phyloP scores from a whole-genome alignment of 2,329 filamentous ascomycete genomes.

The Fusarium incarnatum region DNA sequence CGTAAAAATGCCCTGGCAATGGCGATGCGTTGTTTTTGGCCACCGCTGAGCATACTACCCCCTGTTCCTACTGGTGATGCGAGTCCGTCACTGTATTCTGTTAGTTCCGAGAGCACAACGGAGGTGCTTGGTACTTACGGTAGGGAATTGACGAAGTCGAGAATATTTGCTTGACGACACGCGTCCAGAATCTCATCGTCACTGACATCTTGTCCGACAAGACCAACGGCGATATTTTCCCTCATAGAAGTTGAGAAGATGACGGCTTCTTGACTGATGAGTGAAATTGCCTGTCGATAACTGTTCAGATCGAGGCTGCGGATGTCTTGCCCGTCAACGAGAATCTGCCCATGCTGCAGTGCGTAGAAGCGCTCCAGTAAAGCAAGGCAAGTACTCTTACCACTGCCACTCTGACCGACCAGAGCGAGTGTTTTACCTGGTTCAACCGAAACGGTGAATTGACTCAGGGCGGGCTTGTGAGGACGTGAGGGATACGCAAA shows the following conservation, averaged over 20 bases:
- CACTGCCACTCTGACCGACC: slow-evolving; percentile 76
- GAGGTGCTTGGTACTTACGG: slow-evolving; percentile 59
- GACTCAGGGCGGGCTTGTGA: slow-evolving; percentile 66
- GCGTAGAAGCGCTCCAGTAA: slow-evolving; percentile 76
- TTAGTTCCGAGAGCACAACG: neutral
- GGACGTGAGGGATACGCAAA: slow-evolving; percentile 63
- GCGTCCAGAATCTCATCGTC: slow-evolving; percentile 64
- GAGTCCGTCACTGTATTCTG: neutral
- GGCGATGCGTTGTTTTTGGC: slow-evolving; percentile 76
- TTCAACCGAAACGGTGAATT: slow-evolving; percentile 71
- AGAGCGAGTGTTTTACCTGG: slow-evolving; percentile 77
- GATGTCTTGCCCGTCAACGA: slow-evolving; percentile 72
- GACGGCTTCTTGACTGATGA: slow-evolving; percentile 80
- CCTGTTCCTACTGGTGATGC: neutral
- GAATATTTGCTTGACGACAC: slow-evolving; percentile 72
- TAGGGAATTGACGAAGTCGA: slow-evolving; percentile 75
- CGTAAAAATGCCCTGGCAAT: slow-evolving; percentile 76
- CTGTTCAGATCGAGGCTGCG: slow-evolving; percentile 65
- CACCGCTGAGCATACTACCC: slow-evolving; percentile 73
- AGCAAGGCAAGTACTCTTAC: slow-evolving; percentile 77
- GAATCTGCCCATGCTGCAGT: slow-evolving; percentile 65
- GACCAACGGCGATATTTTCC: slow-evolving; percentile 69
- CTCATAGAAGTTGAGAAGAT: slow-evolving; percentile 76
- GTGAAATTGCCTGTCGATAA: slow-evolving; percentile 74
- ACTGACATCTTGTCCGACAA: slow-evolving; percentile 68